Evolutionary conservation across 352 stramenopile species (phyloP).

Genomic region (Aphanomyces astaci): DNA sequence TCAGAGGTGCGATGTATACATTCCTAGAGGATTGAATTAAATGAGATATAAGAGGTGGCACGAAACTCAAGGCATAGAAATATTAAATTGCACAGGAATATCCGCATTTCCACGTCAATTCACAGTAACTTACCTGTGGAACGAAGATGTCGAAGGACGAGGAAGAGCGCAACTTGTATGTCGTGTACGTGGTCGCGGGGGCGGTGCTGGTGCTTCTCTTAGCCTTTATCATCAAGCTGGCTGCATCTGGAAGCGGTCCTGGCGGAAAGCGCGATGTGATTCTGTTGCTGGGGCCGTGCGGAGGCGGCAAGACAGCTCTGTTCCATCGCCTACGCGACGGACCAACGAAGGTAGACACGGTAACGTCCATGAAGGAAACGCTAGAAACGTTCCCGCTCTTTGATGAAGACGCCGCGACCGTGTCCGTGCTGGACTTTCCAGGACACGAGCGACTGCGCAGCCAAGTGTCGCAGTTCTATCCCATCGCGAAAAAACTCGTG

Average conservation of each 20-base stretch:
- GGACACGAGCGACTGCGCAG: slow-evolving; percentile 73
- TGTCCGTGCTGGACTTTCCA: slow-evolving; percentile 60
- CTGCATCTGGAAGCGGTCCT: background rate
- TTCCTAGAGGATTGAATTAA: background rate
- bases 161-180: slow-evolving; percentile 6
- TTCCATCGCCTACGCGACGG: slow-evolving; percentile 72
- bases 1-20: background rate
- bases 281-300: slow-evolving; percentile 52
- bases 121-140: no score
- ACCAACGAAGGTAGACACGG: slow-evolving; percentile 47
- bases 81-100: background rate
- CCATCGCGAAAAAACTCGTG: slow-evolving; percentile 52
- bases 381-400: slow-evolving; percentile 55
- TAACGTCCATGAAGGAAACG: slow-evolving; percentile 80
- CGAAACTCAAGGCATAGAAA: background rate
- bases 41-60: no score
- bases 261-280: slow-evolving; percentile 54
- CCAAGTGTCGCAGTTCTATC: slow-evolving; percentile 69
- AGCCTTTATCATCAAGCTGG: slow-evolving; percentile 11
- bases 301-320: slow-evolving; percentile 75
- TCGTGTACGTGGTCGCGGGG: background rate
- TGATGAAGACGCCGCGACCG: slow-evolving; percentile 7
- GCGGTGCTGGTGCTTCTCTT: background rate
- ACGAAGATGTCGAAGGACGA: background rate
- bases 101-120: background rate